Evolutionary conservation across 108 stramenopile genomes (phyloP).

Genomic region (Cyclotella choctawhatcheeana): DNA sequence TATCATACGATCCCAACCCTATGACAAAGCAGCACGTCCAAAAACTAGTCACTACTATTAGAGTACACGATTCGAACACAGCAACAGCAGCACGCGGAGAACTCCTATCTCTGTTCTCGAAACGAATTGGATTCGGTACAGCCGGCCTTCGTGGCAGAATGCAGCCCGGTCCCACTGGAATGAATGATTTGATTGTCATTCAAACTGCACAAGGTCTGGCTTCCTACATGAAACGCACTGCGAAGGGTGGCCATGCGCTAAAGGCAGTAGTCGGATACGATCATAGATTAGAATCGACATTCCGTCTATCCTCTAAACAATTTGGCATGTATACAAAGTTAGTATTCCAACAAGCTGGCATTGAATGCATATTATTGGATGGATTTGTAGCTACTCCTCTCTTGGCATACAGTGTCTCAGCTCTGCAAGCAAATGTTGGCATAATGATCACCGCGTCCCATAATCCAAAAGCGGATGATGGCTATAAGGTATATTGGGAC

Average conservation of each 20-base stretch:
- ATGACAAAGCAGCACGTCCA: slow-evolving; percentile 56
- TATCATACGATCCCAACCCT: slow-evolving; percentile 70
- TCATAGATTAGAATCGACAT: slow-evolving; percentile 72
- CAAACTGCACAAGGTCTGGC: slow-evolving; percentile 92
- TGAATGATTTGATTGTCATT: slow-evolving; percentile 95
- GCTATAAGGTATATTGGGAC: slow-evolving; percentile 97
- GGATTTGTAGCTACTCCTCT: slow-evolving; percentile 90
- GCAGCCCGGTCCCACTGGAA: slow-evolving; percentile 86
- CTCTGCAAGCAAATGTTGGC: slow-evolving; percentile 74
- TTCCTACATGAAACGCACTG: slow-evolving; percentile 50
- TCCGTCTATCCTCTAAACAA: slow-evolving; percentile 77
- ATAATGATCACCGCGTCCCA: slow-evolving; percentile 99
- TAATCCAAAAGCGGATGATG: slow-evolving; percentile 96
- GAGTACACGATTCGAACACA: slow-evolving; percentile 27
- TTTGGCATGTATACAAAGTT: slow-evolving; percentile 91
- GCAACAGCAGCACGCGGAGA: slow-evolving; percentile 25
- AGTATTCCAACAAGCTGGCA: slow-evolving; percentile 81
- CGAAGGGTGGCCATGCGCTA: slow-evolving; percentile 12
- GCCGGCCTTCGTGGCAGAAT: slow-evolving; percentile 93
- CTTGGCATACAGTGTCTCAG: slow-evolving; percentile 82
- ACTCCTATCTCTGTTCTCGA: slow-evolving; percentile 48
- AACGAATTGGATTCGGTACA: slow-evolving; percentile 92
- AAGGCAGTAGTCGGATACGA: slow-evolving; percentile 92
- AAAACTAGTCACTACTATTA: slow-evolving; percentile 45
- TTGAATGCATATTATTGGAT: slow-evolving; percentile 85